Percentiles rank a stretch among this genome's conserved stretches.
Evolutionary conservation across 2,329 filamentous ascomycete genomes (phyloP).

Genomic region (Laburnicola sp.): DNA sequence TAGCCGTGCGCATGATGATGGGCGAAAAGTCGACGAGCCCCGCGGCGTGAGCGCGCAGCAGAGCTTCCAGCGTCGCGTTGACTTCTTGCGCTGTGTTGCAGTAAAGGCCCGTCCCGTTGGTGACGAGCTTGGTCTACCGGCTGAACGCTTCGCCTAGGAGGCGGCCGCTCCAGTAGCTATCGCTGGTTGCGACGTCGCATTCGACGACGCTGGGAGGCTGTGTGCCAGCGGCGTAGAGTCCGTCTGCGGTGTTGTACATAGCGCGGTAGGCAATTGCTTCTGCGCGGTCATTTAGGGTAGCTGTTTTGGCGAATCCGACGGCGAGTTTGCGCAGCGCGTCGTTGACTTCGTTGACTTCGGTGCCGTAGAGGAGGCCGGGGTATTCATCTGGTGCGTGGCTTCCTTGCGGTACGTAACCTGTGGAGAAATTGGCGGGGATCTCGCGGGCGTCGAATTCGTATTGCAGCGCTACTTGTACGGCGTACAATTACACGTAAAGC

Average conservation of each 20-base stretch:
- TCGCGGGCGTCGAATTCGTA: slow-evolving; percentile 75
- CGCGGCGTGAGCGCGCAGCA: slow-evolving; percentile 33
- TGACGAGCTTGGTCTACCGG: slow-evolving; percentile 35
- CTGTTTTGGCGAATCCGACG: slow-evolving; percentile 39
- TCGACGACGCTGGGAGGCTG: slow-evolving; percentile 31
- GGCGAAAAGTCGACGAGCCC: slow-evolving; percentile 39
- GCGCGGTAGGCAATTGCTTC: slow-evolving; percentile 45
- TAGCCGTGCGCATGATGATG: slow-evolving; percentile 52
- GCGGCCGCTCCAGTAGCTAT: slow-evolving; percentile 36
- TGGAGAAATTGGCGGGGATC: slow-evolving; percentile 65
- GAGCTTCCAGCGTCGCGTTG: slow-evolving; percentile 40
- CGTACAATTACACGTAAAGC: no score
- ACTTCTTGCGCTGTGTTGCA: slow-evolving; percentile 44
- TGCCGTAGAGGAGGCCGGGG: slow-evolving; percentile 45
- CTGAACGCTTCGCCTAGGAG: slow-evolving; percentile 33
- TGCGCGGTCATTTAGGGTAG: slow-evolving; percentile 43
- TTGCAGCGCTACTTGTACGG: slow-evolving; percentile 74
- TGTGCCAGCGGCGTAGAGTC: slow-evolving; percentile 27
- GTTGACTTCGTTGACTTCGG: slow-evolving; percentile 50
- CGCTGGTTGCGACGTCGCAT: slow-evolving; percentile 37
- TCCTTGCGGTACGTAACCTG: slow-evolving; percentile 71
- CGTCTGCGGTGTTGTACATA: slow-evolving; percentile 33
- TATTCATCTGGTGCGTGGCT: slow-evolving; percentile 49
- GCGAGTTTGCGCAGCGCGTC: slow-evolving; percentile 42
- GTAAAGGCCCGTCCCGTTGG: slow-evolving; percentile 43